Percentiles rank a stretch among this genome's conserved stretches.
Conservation (phyloP, 208 protist genomes). For the Trypanosoma theileri region DNA sequence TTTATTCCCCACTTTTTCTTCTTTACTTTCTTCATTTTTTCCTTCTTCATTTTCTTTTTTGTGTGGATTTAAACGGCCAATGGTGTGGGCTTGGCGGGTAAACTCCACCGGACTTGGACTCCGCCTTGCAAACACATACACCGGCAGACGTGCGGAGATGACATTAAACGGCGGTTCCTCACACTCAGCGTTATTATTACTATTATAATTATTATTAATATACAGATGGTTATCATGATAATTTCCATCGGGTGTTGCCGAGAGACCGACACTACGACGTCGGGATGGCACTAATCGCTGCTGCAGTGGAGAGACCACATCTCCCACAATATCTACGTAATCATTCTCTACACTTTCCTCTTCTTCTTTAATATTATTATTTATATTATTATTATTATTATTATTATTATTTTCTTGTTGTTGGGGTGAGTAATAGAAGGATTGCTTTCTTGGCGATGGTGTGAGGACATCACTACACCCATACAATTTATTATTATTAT, state of each 20-base stretch:
- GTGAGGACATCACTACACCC: background rate
- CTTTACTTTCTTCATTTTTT: background rate
- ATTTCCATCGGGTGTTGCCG: background rate
- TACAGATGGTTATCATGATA: background rate
- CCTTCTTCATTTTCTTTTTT: constrained; percentile 5
- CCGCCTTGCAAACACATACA: constrained; percentile 70
- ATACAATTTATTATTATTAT: background rate
- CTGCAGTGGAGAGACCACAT: constrained; percentile 28
- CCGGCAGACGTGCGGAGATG: constrained; percentile 44
- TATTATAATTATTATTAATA: background rate
- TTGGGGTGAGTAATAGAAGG: background rate
- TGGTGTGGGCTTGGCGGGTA: constrained; percentile 35
- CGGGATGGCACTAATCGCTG: constrained; percentile 21
- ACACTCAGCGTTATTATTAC: background rate
- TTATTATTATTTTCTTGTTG: background rate
- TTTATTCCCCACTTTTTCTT: background rate
- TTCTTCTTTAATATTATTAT: background rate
- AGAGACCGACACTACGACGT: background rate
- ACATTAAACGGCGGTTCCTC: constrained; percentile 17
- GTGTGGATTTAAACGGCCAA: constrained; percentile 14
- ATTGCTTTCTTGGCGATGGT: constrained; percentile 5
- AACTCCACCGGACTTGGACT: constrained; percentile 52
- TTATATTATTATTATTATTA: background rate
- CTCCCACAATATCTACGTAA: constrained; percentile 17
- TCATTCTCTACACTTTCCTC: background rate